Evolutionary conservation across 1,284 basidiomycete genomes (phyloP).

Genomic region (Trichosporon ovoides): DNA sequence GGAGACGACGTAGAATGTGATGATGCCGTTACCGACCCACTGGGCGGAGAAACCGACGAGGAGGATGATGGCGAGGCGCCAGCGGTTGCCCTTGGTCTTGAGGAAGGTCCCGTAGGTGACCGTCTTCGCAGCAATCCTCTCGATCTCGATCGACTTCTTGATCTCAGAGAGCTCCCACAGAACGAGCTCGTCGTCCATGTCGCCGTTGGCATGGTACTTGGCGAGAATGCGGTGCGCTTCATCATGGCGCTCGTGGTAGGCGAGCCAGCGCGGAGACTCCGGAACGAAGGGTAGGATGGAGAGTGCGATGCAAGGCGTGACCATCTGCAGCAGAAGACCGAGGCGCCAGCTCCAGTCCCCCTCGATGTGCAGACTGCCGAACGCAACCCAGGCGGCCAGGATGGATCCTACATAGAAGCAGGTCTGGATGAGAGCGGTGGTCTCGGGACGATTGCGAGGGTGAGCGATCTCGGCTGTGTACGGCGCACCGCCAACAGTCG

Average conservation of each 20-base stretch:
- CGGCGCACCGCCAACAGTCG: neutral
- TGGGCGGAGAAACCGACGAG: slow-evolving; percentile 29
- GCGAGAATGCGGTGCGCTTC: slow-evolving; percentile 33
- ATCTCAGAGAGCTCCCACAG: slow-evolving; percentile 49
- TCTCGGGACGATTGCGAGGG: slow-evolving; percentile 15
- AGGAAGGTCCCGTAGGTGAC: slow-evolving; percentile 17
- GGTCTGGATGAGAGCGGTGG: slow-evolving; percentile 10
- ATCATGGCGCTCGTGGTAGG: slow-evolving; percentile 25
- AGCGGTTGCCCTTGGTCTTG: slow-evolving; percentile 45
- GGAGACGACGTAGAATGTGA: slow-evolving; percentile 10
- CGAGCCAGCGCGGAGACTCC: slow-evolving; percentile 42
- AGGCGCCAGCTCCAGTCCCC: slow-evolving; percentile 18
- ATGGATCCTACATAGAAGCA: slow-evolving; percentile 19
- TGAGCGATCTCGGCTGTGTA: slow-evolving; percentile 17
- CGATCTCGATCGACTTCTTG: slow-evolving; percentile 40
- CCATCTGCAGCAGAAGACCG: slow-evolving; percentile 24
- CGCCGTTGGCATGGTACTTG: slow-evolving; percentile 52
- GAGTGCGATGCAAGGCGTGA: slow-evolving; percentile 3
- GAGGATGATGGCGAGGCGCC: slow-evolving; percentile 51
- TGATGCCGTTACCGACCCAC: slow-evolving; percentile 10
- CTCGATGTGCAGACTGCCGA: slow-evolving; percentile 10
- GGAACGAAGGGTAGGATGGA: slow-evolving; percentile 24
- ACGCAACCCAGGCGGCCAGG: slow-evolving; percentile 18
- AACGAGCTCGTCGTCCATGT: slow-evolving; percentile 43
- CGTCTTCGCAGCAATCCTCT: slow-evolving; percentile 16